phyloP scores from a whole-genome alignment of 108 stramenopile genomes.

The Skeletonema costatum region DNA sequence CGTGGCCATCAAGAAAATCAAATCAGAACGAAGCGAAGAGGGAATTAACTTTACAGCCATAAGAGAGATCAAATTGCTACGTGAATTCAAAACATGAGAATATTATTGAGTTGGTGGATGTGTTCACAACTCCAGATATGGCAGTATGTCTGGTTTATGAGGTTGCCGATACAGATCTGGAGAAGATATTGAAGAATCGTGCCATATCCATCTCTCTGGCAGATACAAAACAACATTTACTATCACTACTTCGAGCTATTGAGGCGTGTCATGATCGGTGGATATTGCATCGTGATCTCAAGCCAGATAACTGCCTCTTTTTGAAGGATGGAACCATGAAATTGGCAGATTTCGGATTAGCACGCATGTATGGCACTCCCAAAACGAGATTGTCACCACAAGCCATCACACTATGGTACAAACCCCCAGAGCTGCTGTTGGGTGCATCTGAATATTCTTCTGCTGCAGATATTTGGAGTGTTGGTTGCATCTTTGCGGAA shows the following conservation, averaged over 20 bases:
- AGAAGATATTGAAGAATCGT: constrained; percentile 86
- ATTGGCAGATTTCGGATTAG: constrained; percentile 90
- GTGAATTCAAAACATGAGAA: constrained; percentile 94
- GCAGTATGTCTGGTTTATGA: constrained; percentile 91
- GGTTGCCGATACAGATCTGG: constrained; percentile 89
- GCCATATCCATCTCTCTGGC: constrained; percentile 78
- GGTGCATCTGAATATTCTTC: constrained; percentile 91
- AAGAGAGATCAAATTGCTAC: constrained; percentile 93
- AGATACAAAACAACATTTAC: constrained; percentile 85
- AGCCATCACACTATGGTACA: constrained; percentile 96
- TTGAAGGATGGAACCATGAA: constrained; percentile 89
- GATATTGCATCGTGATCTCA: constrained; percentile 90
- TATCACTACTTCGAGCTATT: constrained; percentile 70
- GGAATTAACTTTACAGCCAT: constrained; percentile 95
- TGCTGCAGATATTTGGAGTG: constrained; percentile 94
- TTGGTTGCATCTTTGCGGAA: constrained; percentile 96
- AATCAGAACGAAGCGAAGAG: constrained; percentile 83
- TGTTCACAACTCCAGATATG: constrained; percentile 84
- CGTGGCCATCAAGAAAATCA: constrained; percentile 94
- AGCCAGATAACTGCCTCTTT: constrained; percentile 84
- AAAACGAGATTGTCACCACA: constrained; percentile 81
- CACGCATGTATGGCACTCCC: constrained; percentile 87
- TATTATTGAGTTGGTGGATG: constrained; percentile 89
- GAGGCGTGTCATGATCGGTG: constrained; percentile 87
- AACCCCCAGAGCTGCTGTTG: constrained; percentile 92